Evolutionary conservation across 2,329 filamentous ascomycete species (phyloP), one percentile per base, ranked within the genome.

Genomic region (Cercospora beticola): DNA sequence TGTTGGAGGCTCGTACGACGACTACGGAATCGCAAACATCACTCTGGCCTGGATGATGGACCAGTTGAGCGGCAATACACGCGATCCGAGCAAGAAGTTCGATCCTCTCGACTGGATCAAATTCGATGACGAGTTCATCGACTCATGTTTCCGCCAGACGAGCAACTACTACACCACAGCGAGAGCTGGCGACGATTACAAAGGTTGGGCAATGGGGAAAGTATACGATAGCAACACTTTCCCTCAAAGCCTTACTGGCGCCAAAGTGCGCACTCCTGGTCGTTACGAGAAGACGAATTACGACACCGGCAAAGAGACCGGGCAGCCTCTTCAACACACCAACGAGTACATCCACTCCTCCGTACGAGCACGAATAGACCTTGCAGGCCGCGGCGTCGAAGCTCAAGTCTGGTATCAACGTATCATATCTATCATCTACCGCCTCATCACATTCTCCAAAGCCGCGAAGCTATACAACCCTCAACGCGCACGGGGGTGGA

Each of bases 1-100:
- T 65, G 78, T 86, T 5, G 86, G 86, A 3, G 85, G 85, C 21
- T 83, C 83, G 0, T 78, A 78, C 31, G 69, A 72, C 9, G 78
- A 79, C 43, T 74, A 75, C 8, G 75, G 77, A 5, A 76, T 79
- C 16, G 76, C 79, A 5, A 78, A 81, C 59, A 79, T 81, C 21
- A 79, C 79, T 1, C 71, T 81, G 6, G 79, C 78, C 6, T 82
- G 80, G 81, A 81, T 82, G 80, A 81, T 82, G 78, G 81, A 80
- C 43, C 76, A 78, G 30, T 69, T 80, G 1, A 71, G 76, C 6
- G 78, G 78, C 12, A 74, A 78, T 30, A 73, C 73, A n/a, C 64
- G 71, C 10, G 60, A 69, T 28, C 64, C 68, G 4, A 61, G 68
- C n/a, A 72, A 74, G 9, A 63, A 71, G 9, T 77, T 74, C 67